These are phyloP conservation scores for Aspergillus flavus DNA, from an alignment of 2,329 filamentous ascomycete genomes.

Conservation along the genomic window DNA sequence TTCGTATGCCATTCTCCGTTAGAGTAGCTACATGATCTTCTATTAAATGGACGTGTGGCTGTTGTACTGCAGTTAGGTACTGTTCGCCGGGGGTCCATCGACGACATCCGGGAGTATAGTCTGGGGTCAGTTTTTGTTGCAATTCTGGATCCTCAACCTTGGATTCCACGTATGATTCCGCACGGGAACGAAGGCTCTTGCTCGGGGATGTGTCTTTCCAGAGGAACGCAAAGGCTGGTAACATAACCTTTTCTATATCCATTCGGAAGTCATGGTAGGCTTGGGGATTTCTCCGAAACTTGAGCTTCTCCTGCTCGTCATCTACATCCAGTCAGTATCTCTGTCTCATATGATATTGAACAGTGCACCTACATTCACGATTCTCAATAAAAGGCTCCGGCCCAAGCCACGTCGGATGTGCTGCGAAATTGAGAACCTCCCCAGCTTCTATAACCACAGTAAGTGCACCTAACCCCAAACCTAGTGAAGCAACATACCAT, in stretches of 20 bases:
- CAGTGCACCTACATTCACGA: neutral
- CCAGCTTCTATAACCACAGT: constrained; percentile 15
- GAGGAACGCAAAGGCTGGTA: neutral
- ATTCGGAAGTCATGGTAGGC: constrained; percentile 6
- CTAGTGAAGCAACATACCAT: neutral
- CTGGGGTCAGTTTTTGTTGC: neutral
- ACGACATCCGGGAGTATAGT: neutral
- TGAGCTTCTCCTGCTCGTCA: constrained; percentile 26
- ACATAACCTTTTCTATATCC: constrained; percentile 5
- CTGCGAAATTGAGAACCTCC: constrained; percentile 29
- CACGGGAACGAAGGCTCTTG: neutral
- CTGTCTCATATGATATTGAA: too few species aligned
- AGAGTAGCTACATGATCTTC: neutral
- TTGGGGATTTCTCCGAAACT: constrained; percentile 21
- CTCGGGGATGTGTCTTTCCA: neutral
- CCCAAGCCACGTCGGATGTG: constrained; percentile 31
- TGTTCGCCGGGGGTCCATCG: neutral
- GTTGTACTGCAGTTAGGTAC: neutral
- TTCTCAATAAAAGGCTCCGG: constrained; percentile 24
- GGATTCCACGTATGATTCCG: neutral
- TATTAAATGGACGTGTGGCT: neutral
- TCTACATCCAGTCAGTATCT: constrained; percentile 18
- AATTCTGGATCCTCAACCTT: neutral
- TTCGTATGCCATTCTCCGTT: neutral
- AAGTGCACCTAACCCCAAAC: neutral